These are phyloP conservation scores for Stereum hirsutum DNA, from an alignment of 1,284 basidiomycete species.

Conservation along the genomic window DNA sequence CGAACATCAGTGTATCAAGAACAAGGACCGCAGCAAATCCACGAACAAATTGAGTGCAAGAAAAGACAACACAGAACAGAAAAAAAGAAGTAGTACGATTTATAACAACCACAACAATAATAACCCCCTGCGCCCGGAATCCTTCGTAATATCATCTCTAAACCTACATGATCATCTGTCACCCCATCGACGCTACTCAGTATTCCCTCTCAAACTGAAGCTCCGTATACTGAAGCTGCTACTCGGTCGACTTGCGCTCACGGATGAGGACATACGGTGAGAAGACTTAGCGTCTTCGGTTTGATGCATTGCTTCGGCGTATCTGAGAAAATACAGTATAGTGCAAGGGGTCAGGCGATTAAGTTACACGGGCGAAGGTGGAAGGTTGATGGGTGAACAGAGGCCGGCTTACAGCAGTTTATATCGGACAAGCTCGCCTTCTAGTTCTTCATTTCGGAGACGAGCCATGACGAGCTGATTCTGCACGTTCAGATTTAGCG, in stretches of 20 bases:
- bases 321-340: conserved; percentile 40
- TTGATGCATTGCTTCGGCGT: conserved; percentile 83
- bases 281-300: conserved; percentile 73
- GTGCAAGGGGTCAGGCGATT: too few relatives aligned
- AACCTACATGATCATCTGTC: conserved; percentile 1
- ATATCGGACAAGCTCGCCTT: conserved; percentile 85
- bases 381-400: neutral
- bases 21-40: neutral
- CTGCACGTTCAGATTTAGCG: conserved; percentile 32
- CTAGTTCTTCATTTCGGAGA: conserved; percentile 82
- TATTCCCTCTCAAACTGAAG: conserved; percentile 6
- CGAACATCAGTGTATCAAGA: too few relatives aligned
- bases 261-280: conserved; percentile 45
- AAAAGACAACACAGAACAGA: neutral
- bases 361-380: neutral
- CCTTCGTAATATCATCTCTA: neutral
- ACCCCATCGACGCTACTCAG: neutral
- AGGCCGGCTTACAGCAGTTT: conserved; percentile 67
- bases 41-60: neutral
- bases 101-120: neutral
- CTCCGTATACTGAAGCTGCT: conserved; percentile 12
- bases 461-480: conserved; percentile 86
- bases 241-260: conserved; percentile 7
- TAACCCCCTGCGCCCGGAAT: neutral
- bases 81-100: neutral